phyloP scores from a whole-genome alignment of 2,329 filamentous ascomycete genomes.

The Periconia digitata region DNA sequence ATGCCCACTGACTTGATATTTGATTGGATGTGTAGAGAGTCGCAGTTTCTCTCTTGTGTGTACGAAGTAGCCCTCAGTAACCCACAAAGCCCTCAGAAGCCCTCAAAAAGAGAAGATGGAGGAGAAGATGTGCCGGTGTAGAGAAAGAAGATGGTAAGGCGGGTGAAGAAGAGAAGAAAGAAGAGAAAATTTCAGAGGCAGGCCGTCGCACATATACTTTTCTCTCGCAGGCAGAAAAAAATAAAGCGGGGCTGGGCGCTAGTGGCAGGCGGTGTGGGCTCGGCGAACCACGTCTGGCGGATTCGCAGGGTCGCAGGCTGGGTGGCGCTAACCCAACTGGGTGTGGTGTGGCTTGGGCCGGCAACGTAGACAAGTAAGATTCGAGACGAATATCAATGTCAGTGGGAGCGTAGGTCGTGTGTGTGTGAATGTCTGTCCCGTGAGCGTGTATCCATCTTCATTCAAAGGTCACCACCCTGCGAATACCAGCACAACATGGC shows the following conservation, averaged over 20 bases:
- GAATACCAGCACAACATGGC: slow-evolving; percentile 28
- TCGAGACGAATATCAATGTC: no score
- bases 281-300: no score
- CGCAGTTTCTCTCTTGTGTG: slow-evolving; percentile 21
- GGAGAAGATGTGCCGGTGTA: slow-evolving; percentile 14
- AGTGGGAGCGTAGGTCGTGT: no score
- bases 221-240: background rate
- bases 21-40: slow-evolving; percentile 28
- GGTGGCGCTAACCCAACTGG: no score
- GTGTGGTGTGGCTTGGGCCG: no score
- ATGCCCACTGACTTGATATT: slow-evolving; percentile 46
- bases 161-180: slow-evolving; percentile 13
- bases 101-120: slow-evolving; percentile 24
- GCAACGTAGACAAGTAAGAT: no score
- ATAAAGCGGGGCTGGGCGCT: background rate
- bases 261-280: no score
- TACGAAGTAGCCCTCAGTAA: no score
- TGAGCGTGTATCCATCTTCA: no score
- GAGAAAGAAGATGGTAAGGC: slow-evolving; percentile 15
- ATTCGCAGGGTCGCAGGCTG: no score
- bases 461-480: no score
- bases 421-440: no score
- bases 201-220: background rate
- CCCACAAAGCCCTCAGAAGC: slow-evolving; percentile 37
- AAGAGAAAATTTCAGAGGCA: slow-evolving; percentile 8